phyloP scores from a whole-genome alignment of 83 land plant genomes.

The Thuja plicata region DNA sequence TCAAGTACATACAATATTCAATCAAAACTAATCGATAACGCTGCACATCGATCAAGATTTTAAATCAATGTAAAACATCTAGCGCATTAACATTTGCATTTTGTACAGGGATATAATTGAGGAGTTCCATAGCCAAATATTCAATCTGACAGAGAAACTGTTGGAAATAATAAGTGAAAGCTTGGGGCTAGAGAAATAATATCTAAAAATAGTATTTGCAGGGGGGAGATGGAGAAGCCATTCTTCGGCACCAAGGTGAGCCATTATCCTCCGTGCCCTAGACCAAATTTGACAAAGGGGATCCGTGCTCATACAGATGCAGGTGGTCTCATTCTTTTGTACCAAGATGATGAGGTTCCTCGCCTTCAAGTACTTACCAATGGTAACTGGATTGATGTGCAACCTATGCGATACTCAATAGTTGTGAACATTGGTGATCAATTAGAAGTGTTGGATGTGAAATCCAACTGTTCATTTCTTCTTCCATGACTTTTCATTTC shows the following conservation, averaged over 20 bases:
- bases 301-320: not conserved
- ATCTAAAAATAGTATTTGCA: not conserved
- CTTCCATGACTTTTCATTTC: no score
- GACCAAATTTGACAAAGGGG: not conserved
- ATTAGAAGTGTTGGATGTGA: no score
- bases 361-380: not conserved
- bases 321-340: conserved; percentile 4
- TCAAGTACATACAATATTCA: not conserved
- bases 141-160: not conserved
- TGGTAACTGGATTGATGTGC: not conserved
- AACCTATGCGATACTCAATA: not conserved
- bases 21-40: no score
- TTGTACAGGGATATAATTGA: not conserved
- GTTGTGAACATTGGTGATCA: conserved; percentile 8
- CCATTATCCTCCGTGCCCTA: not conserved
- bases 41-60: no score
- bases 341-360: not conserved
- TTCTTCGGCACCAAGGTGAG: conserved; percentile 3
- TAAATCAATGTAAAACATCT: no score
- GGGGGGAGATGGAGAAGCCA: conserved; percentile 14
- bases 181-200: conserved; percentile 1
- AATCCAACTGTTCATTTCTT: no score
- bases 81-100: no score
- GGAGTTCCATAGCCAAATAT: not conserved
- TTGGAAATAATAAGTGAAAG: not conserved